Base-by-base conservation (phyloP, 73 alveolate genomes). In the Paramecium bursaria region DNA sequence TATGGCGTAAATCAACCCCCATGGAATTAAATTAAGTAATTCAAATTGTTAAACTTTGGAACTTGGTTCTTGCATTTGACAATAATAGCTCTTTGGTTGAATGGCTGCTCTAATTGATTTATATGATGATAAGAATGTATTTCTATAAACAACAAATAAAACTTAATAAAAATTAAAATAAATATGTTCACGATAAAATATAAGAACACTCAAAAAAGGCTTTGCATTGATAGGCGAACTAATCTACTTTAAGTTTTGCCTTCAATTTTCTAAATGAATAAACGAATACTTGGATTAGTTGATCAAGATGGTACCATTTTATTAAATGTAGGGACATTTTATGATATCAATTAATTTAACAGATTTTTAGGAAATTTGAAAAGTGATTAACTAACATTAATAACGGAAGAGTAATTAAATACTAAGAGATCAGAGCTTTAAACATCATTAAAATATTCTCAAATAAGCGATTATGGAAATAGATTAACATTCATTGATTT, bases 41-140 rank as follows among this genome's bases (percentile, higher is more conserved):
- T 29, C 26, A 57, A 29, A 57, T 26, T 57, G 17, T 29, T 57
- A 15, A 23, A 57, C 15, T 1, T 29, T 25, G 76, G 76, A 57
- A 57, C 76, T 29, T 25, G 29, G 2, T 29, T 57, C 17, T 31
- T 57, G 39, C 31, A 57, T 57, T 11, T 57, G 39, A 57, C 76
- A 26, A 29, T 57, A 11, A 57, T 57, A 26, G 49, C 50, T 10
- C 31, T 57, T 13, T 57, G 76, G 76, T 57, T 57, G 33, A 54
- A 54, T 54, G 75, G 75, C 31, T 54, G 75, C 27, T 54, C 75
- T 22, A 44, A 54, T 54, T 54, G 75, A 54, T 21, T 21, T n/a
- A n/a, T n/a, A n/a, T n/a, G n/a, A n/a, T n/a, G n/a, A n/a, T n/a
- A n/a, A n/a, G n/a, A n/a, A n/a, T n/a, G n/a, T n/a, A n/a, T n/a